Evolutionary conservation across 2,329 filamentous ascomycete species (phyloP).

Genomic region (Paraphaeosphaeria sporulosa): DNA sequence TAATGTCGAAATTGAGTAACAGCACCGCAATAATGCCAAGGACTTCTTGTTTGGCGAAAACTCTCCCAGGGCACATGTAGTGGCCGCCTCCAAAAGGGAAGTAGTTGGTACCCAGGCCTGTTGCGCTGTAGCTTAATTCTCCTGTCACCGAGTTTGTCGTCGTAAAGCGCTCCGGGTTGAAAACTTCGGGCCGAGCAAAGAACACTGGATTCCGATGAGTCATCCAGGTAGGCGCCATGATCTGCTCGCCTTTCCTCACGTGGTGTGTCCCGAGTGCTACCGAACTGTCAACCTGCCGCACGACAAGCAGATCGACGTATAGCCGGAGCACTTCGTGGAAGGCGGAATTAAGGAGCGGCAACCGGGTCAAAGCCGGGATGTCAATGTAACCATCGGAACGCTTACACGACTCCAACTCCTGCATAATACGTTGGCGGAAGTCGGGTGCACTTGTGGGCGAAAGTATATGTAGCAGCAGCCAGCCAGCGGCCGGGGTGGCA

Average conservation of each 20-base stretch:
- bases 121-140: background rate
- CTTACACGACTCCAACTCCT: constrained; percentile 3
- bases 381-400: background rate
- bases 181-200: background rate
- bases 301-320: constrained; percentile 3
- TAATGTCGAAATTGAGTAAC: constrained; percentile 5
- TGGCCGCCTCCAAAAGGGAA: constrained; percentile 4
- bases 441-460: background rate
- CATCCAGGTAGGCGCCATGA: constrained; percentile 8
- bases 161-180: constrained; percentile 4
- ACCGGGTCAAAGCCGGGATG: background rate
- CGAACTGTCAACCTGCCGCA: background rate
- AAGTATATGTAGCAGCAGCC: constrained; percentile 3
- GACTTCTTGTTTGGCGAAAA: constrained; percentile 6
- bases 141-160: background rate
- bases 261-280: background rate
- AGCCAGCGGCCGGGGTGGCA: background rate
- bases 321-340: constrained; percentile 7
- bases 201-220: constrained; percentile 1
- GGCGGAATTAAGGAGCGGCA: background rate
- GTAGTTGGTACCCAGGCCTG: background rate
- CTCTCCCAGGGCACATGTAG: constrained; percentile 2
- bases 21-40: constrained; percentile 1
- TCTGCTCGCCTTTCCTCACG: background rate
- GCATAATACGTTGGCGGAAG: background rate